Conservation (phyloP, 345 rosid genomes). For the Aegle marmelos region DNA sequence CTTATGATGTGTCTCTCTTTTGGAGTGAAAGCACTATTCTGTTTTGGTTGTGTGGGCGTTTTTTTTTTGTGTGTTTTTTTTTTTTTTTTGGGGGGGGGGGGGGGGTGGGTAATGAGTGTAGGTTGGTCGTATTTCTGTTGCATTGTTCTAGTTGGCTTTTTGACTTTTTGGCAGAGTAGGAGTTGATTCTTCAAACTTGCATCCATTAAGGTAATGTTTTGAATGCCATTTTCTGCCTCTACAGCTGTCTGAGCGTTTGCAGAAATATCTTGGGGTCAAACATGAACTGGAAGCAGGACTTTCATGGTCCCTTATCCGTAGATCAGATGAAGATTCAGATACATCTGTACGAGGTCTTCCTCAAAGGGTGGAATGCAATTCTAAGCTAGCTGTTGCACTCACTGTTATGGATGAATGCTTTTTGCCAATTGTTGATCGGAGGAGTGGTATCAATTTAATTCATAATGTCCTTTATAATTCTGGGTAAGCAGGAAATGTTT, state of each 20-base stretch:
- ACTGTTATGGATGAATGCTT: slow-evolving; percentile 91
- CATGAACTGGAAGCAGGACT: slow-evolving; percentile 77
- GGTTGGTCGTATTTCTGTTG: neutral
- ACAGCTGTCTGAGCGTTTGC: slow-evolving; percentile 70
- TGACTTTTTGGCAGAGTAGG: neutral
- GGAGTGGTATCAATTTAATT: slow-evolving; percentile 78
- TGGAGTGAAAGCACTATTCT: neutral
- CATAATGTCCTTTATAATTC: slow-evolving; percentile 74
- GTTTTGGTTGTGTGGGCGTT: neutral
- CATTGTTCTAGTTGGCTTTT: neutral
- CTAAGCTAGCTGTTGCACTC: slow-evolving; percentile 75
- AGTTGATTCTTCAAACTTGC: neutral
- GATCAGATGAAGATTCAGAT: slow-evolving; percentile 55
- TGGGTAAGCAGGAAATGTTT: slow-evolving; percentile 48
- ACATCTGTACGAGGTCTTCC: slow-evolving; percentile 40
- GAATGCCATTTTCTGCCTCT: slow-evolving; percentile 14
- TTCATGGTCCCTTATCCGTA: slow-evolving; percentile 76
- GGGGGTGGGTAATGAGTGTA: too few species aligned
- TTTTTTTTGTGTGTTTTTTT: too few species aligned
- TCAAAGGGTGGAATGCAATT: slow-evolving; percentile 65
- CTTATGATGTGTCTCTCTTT: neutral
- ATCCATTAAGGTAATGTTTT: neutral
- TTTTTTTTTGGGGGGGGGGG: too few species aligned
- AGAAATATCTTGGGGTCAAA: slow-evolving; percentile 76
- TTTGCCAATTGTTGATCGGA: slow-evolving; percentile 72